Conservation (phyloP, 805 yeast species). For the Sugiyamaella mastotermitis region DNA sequence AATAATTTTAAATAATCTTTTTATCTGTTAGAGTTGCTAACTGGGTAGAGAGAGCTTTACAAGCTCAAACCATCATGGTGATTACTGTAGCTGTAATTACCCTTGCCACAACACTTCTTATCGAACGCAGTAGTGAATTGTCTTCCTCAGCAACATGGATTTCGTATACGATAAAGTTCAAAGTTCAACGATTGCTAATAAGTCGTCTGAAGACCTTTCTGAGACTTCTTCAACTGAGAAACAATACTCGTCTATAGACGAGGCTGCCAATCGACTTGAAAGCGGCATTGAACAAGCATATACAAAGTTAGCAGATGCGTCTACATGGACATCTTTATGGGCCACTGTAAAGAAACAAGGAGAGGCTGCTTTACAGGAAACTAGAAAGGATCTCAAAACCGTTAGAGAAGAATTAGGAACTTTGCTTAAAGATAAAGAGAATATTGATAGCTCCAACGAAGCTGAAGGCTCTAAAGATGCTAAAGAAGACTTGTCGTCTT, state of each 20-base stretch:
- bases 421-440: constrained; percentile 3
- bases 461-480: background rate
- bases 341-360: constrained; percentile 26
- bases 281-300: constrained; percentile 22
- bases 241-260: constrained; percentile 17
- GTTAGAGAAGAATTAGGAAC: constrained; percentile 8
- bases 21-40: no score
- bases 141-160: no score
- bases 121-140: no score
- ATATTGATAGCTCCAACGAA: background rate
- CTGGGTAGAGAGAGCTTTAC: no score
- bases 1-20: no score
- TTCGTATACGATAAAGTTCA: constrained; percentile 19
- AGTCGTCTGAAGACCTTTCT: background rate
- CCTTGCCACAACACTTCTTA: no score
- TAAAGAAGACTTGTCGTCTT: constrained; percentile 6
- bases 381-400: constrained; percentile 25
- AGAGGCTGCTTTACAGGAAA: constrained; percentile 22
- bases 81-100: no score
- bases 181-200: constrained; percentile 2
- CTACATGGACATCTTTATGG: constrained; percentile 26
- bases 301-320: constrained; percentile 8
- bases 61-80: no score
- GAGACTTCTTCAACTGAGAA: constrained; percentile 2
- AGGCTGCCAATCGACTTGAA: constrained; percentile 25